Evolutionary conservation across 139 green algal genomes (phyloP).

Genomic region (Picochlorum sp.): DNA sequence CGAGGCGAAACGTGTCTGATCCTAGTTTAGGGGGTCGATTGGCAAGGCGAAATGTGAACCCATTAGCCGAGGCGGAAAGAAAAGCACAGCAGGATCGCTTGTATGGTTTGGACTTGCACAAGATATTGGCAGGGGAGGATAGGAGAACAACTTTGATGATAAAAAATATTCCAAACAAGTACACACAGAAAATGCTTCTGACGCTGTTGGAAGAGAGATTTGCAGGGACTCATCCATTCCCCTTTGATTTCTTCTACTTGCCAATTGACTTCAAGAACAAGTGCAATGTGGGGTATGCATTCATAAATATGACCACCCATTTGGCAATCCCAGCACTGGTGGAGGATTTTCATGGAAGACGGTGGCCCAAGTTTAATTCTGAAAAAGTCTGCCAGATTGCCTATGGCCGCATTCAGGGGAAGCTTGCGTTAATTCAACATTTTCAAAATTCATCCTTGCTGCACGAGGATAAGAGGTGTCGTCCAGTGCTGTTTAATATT

Average conservation of each 20-base stretch:
- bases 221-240: constrained; percentile 42
- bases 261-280: constrained; percentile 98
- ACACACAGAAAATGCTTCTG: constrained; percentile 99
- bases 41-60: constrained; percentile 55
- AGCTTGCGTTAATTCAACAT: constrained; percentile 79
- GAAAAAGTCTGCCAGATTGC: constrained; percentile 90
- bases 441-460: constrained; percentile 96
- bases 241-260: constrained; percentile 79
- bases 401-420: constrained; percentile 92
- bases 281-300: constrained; percentile 98
- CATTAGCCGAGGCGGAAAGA: constrained; percentile 63
- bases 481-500: constrained; percentile 83
- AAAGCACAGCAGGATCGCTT: constrained; percentile 69
- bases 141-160: constrained; percentile 95
- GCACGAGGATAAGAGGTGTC: constrained; percentile 97
- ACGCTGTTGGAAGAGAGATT: constrained; percentile 67
- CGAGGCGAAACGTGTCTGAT: constrained; percentile 5
- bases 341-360: constrained; percentile 82
- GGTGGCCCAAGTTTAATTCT: constrained; percentile 96
- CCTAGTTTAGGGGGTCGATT: constrained; percentile 52
- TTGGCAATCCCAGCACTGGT: constrained; percentile 73
- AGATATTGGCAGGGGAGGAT: constrained; percentile 64
- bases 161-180: constrained; percentile 99
- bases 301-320: constrained; percentile 93
- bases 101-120: constrained; percentile 74